phyloP scores from a whole-genome alignment of 495 filamentous ascomycete genomes.

The Aspergillus sclerotioniger region DNA sequence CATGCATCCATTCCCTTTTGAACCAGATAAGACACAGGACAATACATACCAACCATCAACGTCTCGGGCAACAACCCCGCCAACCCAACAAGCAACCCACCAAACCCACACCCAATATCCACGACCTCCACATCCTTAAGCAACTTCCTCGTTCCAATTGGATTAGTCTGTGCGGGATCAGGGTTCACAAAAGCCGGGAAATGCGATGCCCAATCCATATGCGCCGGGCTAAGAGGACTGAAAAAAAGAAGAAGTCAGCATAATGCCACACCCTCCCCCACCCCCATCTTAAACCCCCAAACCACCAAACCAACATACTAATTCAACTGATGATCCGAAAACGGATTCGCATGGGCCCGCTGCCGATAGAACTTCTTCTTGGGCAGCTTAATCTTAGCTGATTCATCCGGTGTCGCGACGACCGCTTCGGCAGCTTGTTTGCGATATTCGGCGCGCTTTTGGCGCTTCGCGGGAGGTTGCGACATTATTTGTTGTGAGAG shows the following conservation, averaged over 20 bases:
- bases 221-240: slow-evolving; percentile 75
- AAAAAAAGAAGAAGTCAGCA: neutral
- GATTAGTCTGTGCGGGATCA: slow-evolving; percentile 31
- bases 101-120: slow-evolving; percentile 96
- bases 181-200: slow-evolving; percentile 69
- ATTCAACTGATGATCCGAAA: slow-evolving; percentile 83
- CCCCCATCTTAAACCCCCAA: neutral
- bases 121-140: slow-evolving; percentile 80
- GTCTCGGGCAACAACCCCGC: slow-evolving; percentile 77
- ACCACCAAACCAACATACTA: slow-evolving; percentile 57
- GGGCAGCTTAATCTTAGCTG: slow-evolving; percentile 55
- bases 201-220: slow-evolving; percentile 87
- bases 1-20: neutral
- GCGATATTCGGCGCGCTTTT: slow-evolving; percentile 75
- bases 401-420: slow-evolving; percentile 17
- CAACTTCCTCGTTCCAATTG: slow-evolving; percentile 43
- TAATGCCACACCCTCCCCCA: neutral
- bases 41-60: slow-evolving; percentile 67
- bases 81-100: slow-evolving; percentile 83
- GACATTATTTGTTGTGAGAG: slow-evolving; percentile 40
- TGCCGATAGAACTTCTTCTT: slow-evolving; percentile 95
- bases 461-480: slow-evolving; percentile 58
- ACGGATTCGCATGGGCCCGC: slow-evolving; percentile 94
- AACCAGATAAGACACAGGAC: neutral
- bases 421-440: slow-evolving; percentile 27